Evolutionary conservation across 345 rosid genomes (phyloP).

Genomic region (Brassica juncea): DNA sequence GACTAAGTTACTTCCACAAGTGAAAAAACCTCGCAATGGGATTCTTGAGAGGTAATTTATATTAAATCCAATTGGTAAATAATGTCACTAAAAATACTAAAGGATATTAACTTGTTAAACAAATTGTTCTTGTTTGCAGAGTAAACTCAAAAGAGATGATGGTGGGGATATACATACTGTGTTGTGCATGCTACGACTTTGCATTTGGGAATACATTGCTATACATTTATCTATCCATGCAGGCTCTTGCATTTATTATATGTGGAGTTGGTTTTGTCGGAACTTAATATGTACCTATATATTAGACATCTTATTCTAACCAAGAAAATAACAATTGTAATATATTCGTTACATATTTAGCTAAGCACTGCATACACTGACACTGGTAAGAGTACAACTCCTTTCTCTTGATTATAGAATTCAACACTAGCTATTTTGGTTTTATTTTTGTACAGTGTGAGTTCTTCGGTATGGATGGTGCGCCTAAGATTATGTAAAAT

Average conservation of each 20-base stretch:
- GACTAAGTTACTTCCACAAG: constrained; percentile 45
- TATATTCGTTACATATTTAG: neutral
- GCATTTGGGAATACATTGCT: constrained; percentile 57
- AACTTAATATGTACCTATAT: constrained; percentile 36
- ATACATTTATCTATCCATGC: constrained; percentile 64
- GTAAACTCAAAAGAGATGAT: constrained; percentile 64
- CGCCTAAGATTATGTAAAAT: neutral
- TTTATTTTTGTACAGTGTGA: neutral
- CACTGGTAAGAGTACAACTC: neutral
- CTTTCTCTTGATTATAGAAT: neutral
- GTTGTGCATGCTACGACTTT: constrained; percentile 65
- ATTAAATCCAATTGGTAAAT: constrained; percentile 53
- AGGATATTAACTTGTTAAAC: neutral
- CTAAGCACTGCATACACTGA: neutral
- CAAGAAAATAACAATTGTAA: neutral
- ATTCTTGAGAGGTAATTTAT: constrained; percentile 57
- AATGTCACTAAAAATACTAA: neutral
- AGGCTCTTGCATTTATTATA: constrained; percentile 70
- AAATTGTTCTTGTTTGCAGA: constrained; percentile 37
- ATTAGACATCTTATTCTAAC: neutral
- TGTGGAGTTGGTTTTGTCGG: constrained; percentile 76
- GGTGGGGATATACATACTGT: constrained; percentile 72
- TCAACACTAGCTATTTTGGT: neutral
- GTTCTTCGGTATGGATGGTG: neutral
- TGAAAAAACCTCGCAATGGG: constrained; percentile 48